These are phyloP conservation scores for Emergomyces africanus DNA, from an alignment of 2,329 filamentous ascomycete genomes.

Conservation along the genomic window DNA sequence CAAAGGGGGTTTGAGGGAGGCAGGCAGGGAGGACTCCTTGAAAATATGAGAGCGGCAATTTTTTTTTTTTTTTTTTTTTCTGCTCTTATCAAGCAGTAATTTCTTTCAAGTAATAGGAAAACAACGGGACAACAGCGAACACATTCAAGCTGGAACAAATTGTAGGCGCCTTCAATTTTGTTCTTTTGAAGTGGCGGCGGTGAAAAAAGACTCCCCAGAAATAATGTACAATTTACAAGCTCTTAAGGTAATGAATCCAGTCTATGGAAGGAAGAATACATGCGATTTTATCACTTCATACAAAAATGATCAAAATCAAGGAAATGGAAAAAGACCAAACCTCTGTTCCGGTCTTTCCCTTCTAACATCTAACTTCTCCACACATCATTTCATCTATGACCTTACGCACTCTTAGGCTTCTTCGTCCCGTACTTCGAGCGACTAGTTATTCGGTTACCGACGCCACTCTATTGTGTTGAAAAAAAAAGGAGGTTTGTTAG, in stretches of 20 bases:
- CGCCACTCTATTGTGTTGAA: conserved; percentile 56
- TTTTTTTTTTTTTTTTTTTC: too few species aligned
- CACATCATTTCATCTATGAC: not conserved
- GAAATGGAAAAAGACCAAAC: not conserved
- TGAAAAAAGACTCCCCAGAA: not conserved
- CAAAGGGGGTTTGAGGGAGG: not conserved
- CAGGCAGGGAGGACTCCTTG: not conserved
- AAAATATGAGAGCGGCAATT: too few species aligned
- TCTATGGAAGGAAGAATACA: not conserved
- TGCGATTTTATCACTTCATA: not conserved
- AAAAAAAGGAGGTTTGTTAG: conserved; percentile 15
- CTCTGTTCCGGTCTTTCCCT: not conserved
- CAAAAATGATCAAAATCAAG: not conserved
- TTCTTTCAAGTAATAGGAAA: not conserved
- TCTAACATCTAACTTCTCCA: too few species aligned
- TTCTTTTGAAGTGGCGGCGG: too few species aligned
- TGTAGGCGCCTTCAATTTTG: not conserved
- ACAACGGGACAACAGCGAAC: not conserved
- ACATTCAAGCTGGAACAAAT: too few species aligned
- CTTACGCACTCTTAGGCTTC: conserved; percentile 72
- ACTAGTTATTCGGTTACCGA: conserved; percentile 68
- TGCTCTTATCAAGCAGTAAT: too few species aligned
- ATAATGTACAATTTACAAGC: not conserved
- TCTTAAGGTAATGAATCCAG: not conserved
- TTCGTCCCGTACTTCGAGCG: conserved; percentile 97